These are phyloP conservation scores for Mycena albidolilacea DNA, from an alignment of 768 basidiomycete species.

Conservation along the genomic window DNA sequence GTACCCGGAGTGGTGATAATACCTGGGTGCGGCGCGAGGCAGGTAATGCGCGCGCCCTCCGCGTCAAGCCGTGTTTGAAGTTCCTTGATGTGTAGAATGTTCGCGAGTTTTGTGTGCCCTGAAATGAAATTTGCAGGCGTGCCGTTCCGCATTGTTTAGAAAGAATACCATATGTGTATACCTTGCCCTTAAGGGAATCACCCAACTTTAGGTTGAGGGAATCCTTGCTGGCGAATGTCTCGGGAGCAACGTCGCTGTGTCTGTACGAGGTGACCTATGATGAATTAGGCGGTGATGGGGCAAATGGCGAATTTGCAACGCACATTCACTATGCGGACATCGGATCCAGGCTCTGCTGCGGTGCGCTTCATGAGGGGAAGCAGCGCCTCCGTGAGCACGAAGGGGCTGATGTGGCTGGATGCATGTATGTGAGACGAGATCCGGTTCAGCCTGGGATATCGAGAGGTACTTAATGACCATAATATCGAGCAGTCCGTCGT, in stretches of 20 bases:
- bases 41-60: not conserved
- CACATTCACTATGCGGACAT: slow-evolving; percentile 70
- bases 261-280: slow-evolving; percentile 32
- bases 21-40: slow-evolving; percentile 2
- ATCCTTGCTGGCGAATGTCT: slow-evolving; percentile 31
- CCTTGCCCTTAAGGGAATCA: not conserved
- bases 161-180: slow-evolving; percentile 34
- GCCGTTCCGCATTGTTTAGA: too few species aligned
- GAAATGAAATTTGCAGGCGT: not conserved
- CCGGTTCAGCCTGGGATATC: not conserved
- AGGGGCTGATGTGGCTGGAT: slow-evolving; percentile 61
- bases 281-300: too few species aligned
- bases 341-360: slow-evolving; percentile 55
- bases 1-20: not conserved
- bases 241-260: slow-evolving; percentile 22
- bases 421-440: not conserved
- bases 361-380: slow-evolving; percentile 59
- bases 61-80: not conserved
- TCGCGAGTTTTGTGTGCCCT: not conserved
- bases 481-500: slow-evolving; percentile 30
- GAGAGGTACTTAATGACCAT: slow-evolving; percentile 41
- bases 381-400: slow-evolving; percentile 62
- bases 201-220: slow-evolving; percentile 34
- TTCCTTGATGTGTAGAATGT: not conserved
- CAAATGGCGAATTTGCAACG: too few species aligned